Base-by-base conservation (phyloP, 306 rosid genomes). In the Lathyrus sativus region DNA sequence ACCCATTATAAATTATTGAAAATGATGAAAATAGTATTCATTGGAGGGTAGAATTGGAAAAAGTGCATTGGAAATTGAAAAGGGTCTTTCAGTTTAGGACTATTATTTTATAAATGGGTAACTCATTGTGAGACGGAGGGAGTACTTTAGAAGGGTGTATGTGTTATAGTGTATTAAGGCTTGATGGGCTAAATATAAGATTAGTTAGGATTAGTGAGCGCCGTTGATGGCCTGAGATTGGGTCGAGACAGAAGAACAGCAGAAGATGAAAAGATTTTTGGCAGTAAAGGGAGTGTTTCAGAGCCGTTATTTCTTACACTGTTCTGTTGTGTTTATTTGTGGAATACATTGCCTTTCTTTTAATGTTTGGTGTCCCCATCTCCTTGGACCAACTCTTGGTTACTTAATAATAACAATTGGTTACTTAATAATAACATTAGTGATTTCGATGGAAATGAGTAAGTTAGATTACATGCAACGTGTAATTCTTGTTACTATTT, bases 401-500 rank as follows among this genome's bases (percentile, higher is more conserved):
- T 51, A 51, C 57, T 51, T 18, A 19, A 51, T 9, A 51, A 6
- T 18, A 51, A 51, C 31, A n/a, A n/a, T 62, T 14, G 71, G 56
- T 44, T 51, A 51, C 57, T 51, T 18, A 19, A 51, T 9, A 51
- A 6, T 18, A 51, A 51, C 31, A n/a, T n/a, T 54, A 18, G 24
- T 55, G 53, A 37, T 57, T 74, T 66, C 1, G 11, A 62, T 13
- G 17, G 28, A 31, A 46, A 49, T 12, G 18, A 54, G 9, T 24
- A 45, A 33, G 5, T 33, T 6, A 64, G 14, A 49, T 14, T 38
- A 24, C 28, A 49, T 38, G 53, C 63, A 67, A 26, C 3, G 18
- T 14, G 38, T 28, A 75, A 38, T 39, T 58, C 50, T 39, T 38
- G 63, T 26, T 67, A 39, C 70, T 15, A 49, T 58, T 45, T 66